Conservation (phyloP, 345 rosid genomes). For the Citrus reticulata region DNA sequence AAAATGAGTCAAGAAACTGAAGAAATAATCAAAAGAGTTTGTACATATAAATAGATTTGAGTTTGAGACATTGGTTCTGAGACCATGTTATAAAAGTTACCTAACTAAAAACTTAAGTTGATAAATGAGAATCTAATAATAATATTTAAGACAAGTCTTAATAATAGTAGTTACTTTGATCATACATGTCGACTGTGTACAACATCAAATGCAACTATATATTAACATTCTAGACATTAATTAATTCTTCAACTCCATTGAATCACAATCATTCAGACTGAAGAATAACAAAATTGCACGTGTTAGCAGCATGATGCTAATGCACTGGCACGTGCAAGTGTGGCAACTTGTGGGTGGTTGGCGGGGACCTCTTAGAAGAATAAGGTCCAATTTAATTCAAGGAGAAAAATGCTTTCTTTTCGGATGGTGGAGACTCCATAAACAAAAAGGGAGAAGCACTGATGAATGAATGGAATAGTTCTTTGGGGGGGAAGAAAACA, state of each 20-base stretch:
- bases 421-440: slow-evolving; percentile 49
- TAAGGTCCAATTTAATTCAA: slow-evolving; percentile 39
- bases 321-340: slow-evolving; percentile 8
- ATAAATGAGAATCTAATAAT: too few relatives aligned
- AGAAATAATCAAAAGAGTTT: too few relatives aligned
- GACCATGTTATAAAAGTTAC: too few relatives aligned
- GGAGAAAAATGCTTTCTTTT: slow-evolving; percentile 15
- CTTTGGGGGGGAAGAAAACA: slow-evolving; percentile 13
- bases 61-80: too few relatives aligned
- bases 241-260: background rate
- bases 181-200: too few relatives aligned
- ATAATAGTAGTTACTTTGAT: too few relatives aligned
- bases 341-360: slow-evolving; percentile 36
- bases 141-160: too few relatives aligned
- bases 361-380: slow-evolving; percentile 47
- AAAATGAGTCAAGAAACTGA: too few relatives aligned
- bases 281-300: background rate
- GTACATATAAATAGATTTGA: too few relatives aligned
- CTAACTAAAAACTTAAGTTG: too few relatives aligned
- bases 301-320: slow-evolving; percentile 1
- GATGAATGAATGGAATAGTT: slow-evolving; percentile 22
- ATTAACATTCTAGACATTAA: too few relatives aligned
- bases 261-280: background rate
- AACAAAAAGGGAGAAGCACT: slow-evolving; percentile 25
- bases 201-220: background rate